Conservation (phyloP, 2,329 filamentous ascomycete species). For the Colletotrichum simmondsii region DNA sequence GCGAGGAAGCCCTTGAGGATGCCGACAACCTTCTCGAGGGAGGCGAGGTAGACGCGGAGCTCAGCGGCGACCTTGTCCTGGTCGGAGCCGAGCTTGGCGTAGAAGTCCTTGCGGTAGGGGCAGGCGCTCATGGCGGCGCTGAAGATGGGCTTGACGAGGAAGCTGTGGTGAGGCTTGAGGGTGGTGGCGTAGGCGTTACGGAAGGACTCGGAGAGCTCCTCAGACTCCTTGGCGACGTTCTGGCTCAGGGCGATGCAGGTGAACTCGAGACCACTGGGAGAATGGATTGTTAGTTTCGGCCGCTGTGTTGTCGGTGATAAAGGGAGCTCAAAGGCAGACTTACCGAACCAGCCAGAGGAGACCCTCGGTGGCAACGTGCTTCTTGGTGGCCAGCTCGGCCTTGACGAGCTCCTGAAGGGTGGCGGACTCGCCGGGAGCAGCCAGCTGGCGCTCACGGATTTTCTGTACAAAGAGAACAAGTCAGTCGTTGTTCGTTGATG, state of each 20-base stretch:
- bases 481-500: neutral
- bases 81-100: slow-evolving; percentile 82
- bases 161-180: slow-evolving; percentile 93
- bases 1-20: slow-evolving; percentile 74
- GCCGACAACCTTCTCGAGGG: slow-evolving; percentile 80
- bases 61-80: slow-evolving; percentile 70
- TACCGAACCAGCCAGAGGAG: slow-evolving; percentile 92
- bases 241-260: slow-evolving; percentile 84
- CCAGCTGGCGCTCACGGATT: slow-evolving; percentile 84
- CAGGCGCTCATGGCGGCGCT: slow-evolving; percentile 91
- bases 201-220: slow-evolving; percentile 91
- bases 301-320: too few species aligned
- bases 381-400: slow-evolving; percentile 90
- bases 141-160: slow-evolving; percentile 92
- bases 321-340: slow-evolving; percentile 37
- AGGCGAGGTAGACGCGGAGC: slow-evolving; percentile 77
- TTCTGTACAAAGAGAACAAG: slow-evolving; percentile 67
- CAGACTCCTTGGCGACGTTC: slow-evolving; percentile 74
- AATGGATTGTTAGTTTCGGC: slow-evolving; percentile 5
- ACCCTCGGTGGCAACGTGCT: slow-evolving; percentile 89
- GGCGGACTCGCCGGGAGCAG: slow-evolving; percentile 80
- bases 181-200: slow-evolving; percentile 84
- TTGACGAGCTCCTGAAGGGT: slow-evolving; percentile 86
- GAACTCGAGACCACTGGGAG: slow-evolving; percentile 86
- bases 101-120: slow-evolving; percentile 95